Evolutionary conservation across 2,329 filamentous ascomycete species (phyloP).

Genomic region (Hypoxylon rubiginosum): DNA sequence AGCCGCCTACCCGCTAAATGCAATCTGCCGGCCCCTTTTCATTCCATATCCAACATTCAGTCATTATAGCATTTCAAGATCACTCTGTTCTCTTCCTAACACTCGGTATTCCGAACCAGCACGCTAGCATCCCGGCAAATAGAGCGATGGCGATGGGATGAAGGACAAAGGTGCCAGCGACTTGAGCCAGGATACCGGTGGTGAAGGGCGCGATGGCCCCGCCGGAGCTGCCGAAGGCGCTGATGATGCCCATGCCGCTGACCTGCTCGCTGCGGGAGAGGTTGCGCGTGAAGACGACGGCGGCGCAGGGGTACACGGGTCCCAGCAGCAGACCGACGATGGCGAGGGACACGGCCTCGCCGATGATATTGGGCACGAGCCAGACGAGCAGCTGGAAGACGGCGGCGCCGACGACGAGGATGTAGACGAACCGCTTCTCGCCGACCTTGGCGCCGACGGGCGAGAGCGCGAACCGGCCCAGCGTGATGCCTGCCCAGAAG

Average conservation of each 20-base stretch:
- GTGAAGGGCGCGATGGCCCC: conserved; percentile 76
- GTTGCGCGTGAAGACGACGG: conserved; percentile 71
- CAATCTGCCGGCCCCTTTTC: not conserved
- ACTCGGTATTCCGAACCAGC: conserved; percentile 73
- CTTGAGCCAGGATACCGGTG: conserved; percentile 74
- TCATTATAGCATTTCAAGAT: conserved; percentile 1
- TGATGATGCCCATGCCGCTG: conserved; percentile 75
- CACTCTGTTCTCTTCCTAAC: conserved; percentile 72
- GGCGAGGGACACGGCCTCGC: conserved; percentile 75
- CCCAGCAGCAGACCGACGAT: conserved; percentile 82
- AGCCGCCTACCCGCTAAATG: not conserved
- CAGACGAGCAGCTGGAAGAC: conserved; percentile 83
- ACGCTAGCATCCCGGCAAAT: conserved; percentile 74
- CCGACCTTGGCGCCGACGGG: conserved; percentile 76
- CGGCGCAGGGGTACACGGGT: conserved; percentile 82
- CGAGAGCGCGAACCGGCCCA: conserved; percentile 80
- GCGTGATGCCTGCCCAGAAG: conserved; percentile 80
- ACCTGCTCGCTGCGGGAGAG: conserved; percentile 72
- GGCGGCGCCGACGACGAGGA: conserved; percentile 71
- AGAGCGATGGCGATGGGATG: conserved; percentile 76
- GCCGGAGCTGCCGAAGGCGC: conserved; percentile 76
- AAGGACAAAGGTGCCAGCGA: conserved; percentile 72
- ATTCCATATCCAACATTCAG: not conserved
- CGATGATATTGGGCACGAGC: conserved; percentile 81
- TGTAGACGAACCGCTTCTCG: conserved; percentile 77